Evolutionary conservation across 2,329 filamentous ascomycete genomes (phyloP), one percentile per base, ranked within the genome.

Genomic region (Ophiostoma ulmi): DNA sequence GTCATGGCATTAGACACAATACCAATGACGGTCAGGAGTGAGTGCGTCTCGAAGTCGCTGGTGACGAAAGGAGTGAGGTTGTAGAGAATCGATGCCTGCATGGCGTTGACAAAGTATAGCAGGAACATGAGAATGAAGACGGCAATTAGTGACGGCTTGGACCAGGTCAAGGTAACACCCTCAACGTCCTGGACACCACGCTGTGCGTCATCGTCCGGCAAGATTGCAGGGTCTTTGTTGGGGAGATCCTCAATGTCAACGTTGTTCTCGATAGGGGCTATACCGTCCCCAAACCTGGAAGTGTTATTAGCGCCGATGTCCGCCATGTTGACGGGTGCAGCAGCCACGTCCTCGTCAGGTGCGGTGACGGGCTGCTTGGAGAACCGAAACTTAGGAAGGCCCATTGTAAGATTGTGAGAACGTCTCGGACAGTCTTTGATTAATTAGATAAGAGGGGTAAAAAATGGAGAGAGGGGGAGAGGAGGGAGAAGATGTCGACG

Each of bases 1-100:
- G 80, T 79, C 67, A 89, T 84, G 61, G 86, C 78, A 72, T 80
- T 82, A 26, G 85, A 80, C 11, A 89, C 80, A 72, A 89, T 84
- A 65, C 80, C 79, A 14, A 85, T 84, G 7, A 84, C 81, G 1
- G 85, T 81, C 2, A 85, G 81, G 22, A 88, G 78, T 0, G 85
- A 87, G 76, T 88, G 86, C 26, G 78, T 76, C 14, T 78, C 73
- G 74, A 87, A 88, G 52, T 76, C 76, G 74, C 82, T 85, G n/a
- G 84, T 85, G 55, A 84, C 81, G 74, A 81, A 86, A 13, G 83
- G 80, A 3, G 77, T 79, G 68, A 86, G 73, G 69, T 78, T 81
- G 61, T 78, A 73, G 7, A 80, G 74, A 70, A 85, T 81, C 26
- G 80, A 79, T 13, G 78, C 77, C 66, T 83, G 80, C 67, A 86